Evolutionary conservation across 2,329 filamentous ascomycete genomes (phyloP).

Genomic region (Trichoderma sp.): DNA sequence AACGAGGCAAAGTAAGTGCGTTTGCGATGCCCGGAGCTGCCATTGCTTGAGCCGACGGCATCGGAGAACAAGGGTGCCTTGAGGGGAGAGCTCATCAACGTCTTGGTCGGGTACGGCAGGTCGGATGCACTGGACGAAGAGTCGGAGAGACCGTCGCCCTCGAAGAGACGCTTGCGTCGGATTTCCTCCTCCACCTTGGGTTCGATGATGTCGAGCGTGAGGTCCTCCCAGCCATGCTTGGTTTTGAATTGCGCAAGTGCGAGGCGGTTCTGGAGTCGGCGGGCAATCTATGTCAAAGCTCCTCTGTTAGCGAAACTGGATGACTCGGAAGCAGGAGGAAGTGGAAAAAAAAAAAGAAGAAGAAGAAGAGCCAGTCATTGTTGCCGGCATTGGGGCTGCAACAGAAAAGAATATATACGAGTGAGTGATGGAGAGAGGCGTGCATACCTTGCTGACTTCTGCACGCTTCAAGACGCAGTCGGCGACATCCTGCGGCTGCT

Average conservation of each 20-base stretch:
- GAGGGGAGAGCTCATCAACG: conserved; percentile 80
- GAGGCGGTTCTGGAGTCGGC: conserved; percentile 87
- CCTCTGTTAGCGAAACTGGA: conserved; percentile 20
- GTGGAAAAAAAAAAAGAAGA: background rate
- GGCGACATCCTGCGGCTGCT: conserved; percentile 61
- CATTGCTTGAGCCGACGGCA: conserved; percentile 67
- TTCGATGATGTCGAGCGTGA: conserved; percentile 82
- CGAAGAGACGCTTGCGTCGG: conserved; percentile 65
- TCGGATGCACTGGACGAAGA: conserved; percentile 83
- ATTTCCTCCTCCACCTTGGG: conserved; percentile 78
- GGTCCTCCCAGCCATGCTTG: conserved; percentile 89
- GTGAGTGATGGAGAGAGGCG: background rate
- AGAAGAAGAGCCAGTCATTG: background rate
- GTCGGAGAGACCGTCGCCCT: conserved; percentile 77
- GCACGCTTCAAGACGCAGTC: conserved; percentile 69
- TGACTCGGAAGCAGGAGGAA: background rate
- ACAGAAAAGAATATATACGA: background rate
- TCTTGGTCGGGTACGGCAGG: conserved; percentile 63
- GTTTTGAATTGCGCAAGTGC: conserved; percentile 97
- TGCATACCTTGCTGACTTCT: conserved; percentile 70
- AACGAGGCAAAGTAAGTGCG: conserved; percentile 60
- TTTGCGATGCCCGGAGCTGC: conserved; percentile 63
- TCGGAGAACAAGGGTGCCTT: conserved; percentile 83
- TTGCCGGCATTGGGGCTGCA: background rate
- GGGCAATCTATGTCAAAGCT: conserved; percentile 66